Conservation (phyloP, 2,329 filamentous ascomycete genomes). For the Stylonectria norvegica region DNA sequence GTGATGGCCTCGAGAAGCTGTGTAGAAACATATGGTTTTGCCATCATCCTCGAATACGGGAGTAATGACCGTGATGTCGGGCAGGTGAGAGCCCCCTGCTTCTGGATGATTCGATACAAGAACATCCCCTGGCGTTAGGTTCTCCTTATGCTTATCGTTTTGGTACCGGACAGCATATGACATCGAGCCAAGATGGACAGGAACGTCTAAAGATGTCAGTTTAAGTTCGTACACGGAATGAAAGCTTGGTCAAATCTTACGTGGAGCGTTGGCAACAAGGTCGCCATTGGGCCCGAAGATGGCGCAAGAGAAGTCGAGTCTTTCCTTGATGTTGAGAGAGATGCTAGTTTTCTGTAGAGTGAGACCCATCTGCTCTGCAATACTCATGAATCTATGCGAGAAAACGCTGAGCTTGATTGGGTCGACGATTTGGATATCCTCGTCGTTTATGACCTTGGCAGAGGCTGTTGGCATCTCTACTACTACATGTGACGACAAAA, state of each 20-base stretch:
- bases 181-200: conserved; percentile 39
- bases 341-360: conserved; percentile 53
- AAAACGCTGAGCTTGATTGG: conserved; percentile 53
- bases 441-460: conserved; percentile 3
- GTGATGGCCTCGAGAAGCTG: conserved; percentile 16
- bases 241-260: no score
- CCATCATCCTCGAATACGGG: conserved; percentile 14
- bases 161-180: conserved; percentile 36
- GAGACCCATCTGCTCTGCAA: conserved; percentile 55
- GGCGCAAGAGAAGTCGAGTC: conserved; percentile 40
- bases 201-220: conserved; percentile 28
- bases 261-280: conserved; percentile 29
- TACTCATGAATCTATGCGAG: conserved; percentile 54
- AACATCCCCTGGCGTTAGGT: conserved; percentile 34
- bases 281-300: conserved; percentile 37
- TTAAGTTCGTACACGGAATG: no score
- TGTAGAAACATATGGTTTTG: conserved; percentile 11
- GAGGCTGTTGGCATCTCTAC: conserved; percentile 14
- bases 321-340: conserved; percentile 44
- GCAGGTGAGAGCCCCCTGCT: conserved; percentile 23
- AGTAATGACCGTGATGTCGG: conserved; percentile 15
- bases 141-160: conserved; percentile 28
- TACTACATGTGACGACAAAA: conserved; percentile 30
- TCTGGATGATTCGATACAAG: conserved; percentile 37
- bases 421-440: conserved; percentile 29